Conservation (phyloP, 495 filamentous ascomycete species). For the Lineolata rhizophorae region DNA sequence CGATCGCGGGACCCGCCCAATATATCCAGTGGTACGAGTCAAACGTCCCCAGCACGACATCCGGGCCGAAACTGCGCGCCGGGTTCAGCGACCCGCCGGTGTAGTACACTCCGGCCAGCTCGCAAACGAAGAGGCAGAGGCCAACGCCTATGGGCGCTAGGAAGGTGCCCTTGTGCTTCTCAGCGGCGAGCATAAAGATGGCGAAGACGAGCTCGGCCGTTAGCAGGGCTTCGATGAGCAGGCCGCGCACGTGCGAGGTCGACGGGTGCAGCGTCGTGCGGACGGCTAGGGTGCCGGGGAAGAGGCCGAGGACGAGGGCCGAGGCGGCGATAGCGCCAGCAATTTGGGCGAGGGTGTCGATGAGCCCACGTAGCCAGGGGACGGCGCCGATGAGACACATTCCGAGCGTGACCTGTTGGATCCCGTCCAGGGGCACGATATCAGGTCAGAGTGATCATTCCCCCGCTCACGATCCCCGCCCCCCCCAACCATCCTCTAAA, state of each 20-base stretch:
- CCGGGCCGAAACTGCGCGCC: slow-evolving; percentile 49
- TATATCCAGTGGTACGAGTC: slow-evolving; percentile 51
- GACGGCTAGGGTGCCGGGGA: slow-evolving; percentile 40
- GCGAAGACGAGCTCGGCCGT: slow-evolving; percentile 57
- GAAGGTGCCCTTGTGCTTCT: slow-evolving; percentile 64
- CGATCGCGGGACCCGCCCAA: slow-evolving; percentile 20
- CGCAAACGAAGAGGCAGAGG: slow-evolving; percentile 43
- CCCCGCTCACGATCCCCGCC: too few relatives aligned
- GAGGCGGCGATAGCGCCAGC: slow-evolving; percentile 35
- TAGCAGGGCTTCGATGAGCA: slow-evolving; percentile 65
- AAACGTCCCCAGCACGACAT: slow-evolving; percentile 41
- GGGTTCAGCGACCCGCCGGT: slow-evolving; percentile 58
- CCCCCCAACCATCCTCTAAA: too few relatives aligned
- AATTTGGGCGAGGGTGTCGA: slow-evolving; percentile 32
- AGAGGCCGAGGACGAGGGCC: slow-evolving; percentile 37
- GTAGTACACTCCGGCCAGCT: slow-evolving; percentile 45
- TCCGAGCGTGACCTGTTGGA: slow-evolving; percentile 1
- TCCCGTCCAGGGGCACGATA: too few relatives aligned
- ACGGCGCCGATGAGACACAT: slow-evolving; percentile 24
- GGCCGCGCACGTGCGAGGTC: slow-evolving; percentile 37
- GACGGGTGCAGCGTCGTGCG: slow-evolving; percentile 33
- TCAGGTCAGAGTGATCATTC: too few relatives aligned
- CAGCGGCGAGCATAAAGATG: slow-evolving; percentile 64
- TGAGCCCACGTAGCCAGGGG: slow-evolving; percentile 23
- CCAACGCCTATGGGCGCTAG: slow-evolving; percentile 65